A percentile compares a stretch with the other conserved stretches of the same genome.
phyloP scores from a whole-genome alignment of 495 filamentous ascomycete genomes.

The Penicillium diatomitis region DNA sequence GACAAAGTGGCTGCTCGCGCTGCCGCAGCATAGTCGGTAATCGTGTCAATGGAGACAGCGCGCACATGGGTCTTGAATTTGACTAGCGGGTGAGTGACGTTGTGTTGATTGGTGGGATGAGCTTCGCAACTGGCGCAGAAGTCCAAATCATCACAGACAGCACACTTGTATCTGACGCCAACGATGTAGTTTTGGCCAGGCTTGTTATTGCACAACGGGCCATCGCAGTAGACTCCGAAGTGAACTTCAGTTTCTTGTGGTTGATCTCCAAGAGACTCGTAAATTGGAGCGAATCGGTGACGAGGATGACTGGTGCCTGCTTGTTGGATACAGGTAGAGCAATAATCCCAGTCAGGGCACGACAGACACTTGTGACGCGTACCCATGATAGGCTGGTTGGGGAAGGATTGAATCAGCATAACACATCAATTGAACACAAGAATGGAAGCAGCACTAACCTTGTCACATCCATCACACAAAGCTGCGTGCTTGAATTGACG shows the following conservation, averaged over 20 bases:
- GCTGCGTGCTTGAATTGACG: conserved; percentile 76
- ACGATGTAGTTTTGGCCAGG: conserved; percentile 57
- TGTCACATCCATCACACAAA: conserved; percentile 91
- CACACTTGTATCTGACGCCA: conserved; percentile 92
- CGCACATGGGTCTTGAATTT: conserved; percentile 94
- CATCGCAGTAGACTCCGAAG: conserved; percentile 88
- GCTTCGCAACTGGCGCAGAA: conserved; percentile 95
- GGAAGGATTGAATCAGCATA: background rate
- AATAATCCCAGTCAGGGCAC: conserved; percentile 98
- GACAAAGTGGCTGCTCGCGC: conserved; percentile 56
- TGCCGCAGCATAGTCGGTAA: conserved; percentile 59
- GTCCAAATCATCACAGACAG: conserved; percentile 91
- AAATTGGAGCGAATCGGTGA: conserved; percentile 87
- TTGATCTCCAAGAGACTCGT: conserved; percentile 61
- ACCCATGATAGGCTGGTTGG: conserved; percentile 59
- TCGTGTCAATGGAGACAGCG: conserved; percentile 78
- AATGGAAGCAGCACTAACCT: conserved; percentile 32
- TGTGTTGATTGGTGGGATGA: conserved; percentile 73
- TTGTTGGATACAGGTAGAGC: conserved; percentile 61
- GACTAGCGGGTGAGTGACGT: conserved; percentile 88
- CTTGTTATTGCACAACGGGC: conserved; percentile 69
- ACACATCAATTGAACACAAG: background rate
- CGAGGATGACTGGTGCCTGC: conserved; percentile 61
- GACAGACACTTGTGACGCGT: conserved; percentile 94
- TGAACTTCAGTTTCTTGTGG: conserved; percentile 48